Base-by-base conservation (phyloP, 495 filamentous ascomycete genomes). In the Penicillium cosmopolitanum region DNA sequence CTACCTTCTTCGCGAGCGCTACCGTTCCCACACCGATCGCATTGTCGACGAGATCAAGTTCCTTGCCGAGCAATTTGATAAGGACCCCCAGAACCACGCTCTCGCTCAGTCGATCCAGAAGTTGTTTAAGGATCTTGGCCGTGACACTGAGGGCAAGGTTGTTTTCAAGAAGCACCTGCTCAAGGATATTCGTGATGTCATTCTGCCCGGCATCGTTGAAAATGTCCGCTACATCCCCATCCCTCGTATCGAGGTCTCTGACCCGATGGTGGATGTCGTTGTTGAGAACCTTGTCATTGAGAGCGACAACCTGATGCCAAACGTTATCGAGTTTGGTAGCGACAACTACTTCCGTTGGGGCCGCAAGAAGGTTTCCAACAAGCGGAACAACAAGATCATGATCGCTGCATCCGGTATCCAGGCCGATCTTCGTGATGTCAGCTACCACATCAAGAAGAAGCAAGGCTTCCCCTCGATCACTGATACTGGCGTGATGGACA, bases 261-360 rank as follows among this genome's bases (percentile, higher is more conserved):
- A 98, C 66, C 83, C 83, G 12, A 85, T 86, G 81, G 78, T 95
- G 51, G 95, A 98, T 74, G 90, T 89, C 51, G 76, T 98, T 15
- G 81, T 98, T 42, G 95, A 98, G 79, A 98, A 98, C 71, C 80
- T 98, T 25, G 87, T 96, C 43, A 84, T 98, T 62, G 95, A 98
- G 77, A 91, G 92, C 58, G 95, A 98, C 77, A 98, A 98, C 76
- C 84, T 98, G 63, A 91, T 95, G 83, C 95, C 95, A 40, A 98
- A 98, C 72, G 86, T 96, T 2, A 75, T 97, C 25, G 96, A 98
- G 67, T 85, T 98, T 65, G 86, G 86, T 48, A 90, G 85, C 69
- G 94, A 98, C 76, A 96, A 97, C 78, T 96, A 96, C 80, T 93
- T 92, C 84, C 87, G 91, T 60, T 97, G 89, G 84, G 96, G 95